Evolutionary conservation across 2,329 filamentous ascomycete genomes (phyloP), one percentile per base, ranked within the genome.

Genomic region (Neonectria neomacrospora): DNA sequence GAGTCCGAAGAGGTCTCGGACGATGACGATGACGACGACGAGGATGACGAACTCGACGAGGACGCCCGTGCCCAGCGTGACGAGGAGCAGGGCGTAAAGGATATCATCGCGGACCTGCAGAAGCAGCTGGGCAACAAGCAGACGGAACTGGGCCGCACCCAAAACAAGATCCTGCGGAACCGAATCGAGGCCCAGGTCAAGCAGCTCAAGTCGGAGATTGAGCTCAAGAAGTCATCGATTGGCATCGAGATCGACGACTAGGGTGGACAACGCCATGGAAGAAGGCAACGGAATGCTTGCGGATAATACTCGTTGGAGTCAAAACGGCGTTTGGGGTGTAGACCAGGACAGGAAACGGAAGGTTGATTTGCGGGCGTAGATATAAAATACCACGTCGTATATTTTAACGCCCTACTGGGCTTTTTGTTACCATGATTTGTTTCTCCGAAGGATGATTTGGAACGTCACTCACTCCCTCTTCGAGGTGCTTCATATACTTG

Each of bases 1-100:
- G 76, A 78, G 57, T 77, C 73, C 2, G 76, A 77, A 22, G 81
- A 83, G 51, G 66, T 64, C 18, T 73, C 71, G 9, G 80, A 80
- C 9, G 83, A 85, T 12, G 81, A 84, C 26, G 82, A 83, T 6
- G 85, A 85, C 2, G 83, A 84, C 12, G 84, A 85, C 10, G 83
- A 84, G 42, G 83, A 84, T 34, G 83, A 85, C 3, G 84, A 86
- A 45, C 77, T 84, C 14, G 86, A 87, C 58, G 84, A 86, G 26
- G 86, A 87, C 53, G 79, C 84, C 63, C 80, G 82, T 44, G 81
- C 82, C 3, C 78, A 80, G 57, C 78, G 79, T 20, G 83, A 86
- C 50, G 81, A 86, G 65, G 79, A 83, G 65, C 82, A 85, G 66
- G 85, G 85, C 64, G 82, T 86, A 65, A 82, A 83, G 68, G 84